Evolutionary conservation across 2,329 filamentous ascomycete species (phyloP).

Genomic region (Chaetomium sp.): DNA sequence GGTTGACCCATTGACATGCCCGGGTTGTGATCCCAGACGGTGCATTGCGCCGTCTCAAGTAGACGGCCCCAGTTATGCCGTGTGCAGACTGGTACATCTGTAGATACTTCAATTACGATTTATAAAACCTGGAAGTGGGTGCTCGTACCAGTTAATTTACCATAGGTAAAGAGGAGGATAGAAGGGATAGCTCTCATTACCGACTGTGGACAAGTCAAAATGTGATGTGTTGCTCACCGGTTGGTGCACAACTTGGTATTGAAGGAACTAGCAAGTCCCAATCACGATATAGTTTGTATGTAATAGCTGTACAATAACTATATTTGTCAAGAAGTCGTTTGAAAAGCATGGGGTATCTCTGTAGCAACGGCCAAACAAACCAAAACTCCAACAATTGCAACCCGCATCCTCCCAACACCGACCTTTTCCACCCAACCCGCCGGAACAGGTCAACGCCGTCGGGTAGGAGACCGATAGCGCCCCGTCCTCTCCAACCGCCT

Average conservation of each 20-base stretch:
- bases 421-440: background rate
- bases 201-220: background rate
- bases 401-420: background rate
- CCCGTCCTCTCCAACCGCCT: conserved; percentile 10
- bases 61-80: background rate
- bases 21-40: background rate
- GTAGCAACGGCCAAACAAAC: background rate
- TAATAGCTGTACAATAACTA: background rate
- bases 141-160: background rate
- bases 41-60: conserved; percentile 5
- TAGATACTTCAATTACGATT: background rate
- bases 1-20: conserved; percentile 3
- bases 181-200: too few species aligned
- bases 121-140: background rate
- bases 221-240: too few species aligned
- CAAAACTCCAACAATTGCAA: background rate
- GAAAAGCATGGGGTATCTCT: conserved; percentile 13
- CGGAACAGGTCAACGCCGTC: background rate
- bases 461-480: conserved; percentile 8
- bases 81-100: background rate
- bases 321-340: background rate
- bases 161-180: too few species aligned
- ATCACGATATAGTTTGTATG: background rate
- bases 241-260: background rate
- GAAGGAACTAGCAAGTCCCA: background rate